Base-by-base conservation (phyloP, 345 rosid species). In the Eucalyptus cloeziana region DNA sequence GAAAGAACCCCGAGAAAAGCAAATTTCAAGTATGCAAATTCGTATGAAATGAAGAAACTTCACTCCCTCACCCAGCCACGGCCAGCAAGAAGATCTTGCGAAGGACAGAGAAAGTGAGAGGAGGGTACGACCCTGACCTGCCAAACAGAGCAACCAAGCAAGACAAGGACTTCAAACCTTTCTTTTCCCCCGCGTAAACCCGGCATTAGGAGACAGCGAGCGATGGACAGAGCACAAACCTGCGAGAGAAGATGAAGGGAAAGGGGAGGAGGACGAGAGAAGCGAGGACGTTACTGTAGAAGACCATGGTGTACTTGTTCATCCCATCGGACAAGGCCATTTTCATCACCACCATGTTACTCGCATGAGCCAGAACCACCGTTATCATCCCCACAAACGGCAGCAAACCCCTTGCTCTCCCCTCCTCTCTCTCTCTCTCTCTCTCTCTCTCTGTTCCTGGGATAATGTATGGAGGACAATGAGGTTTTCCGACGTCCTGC, bases 281-380 rank as follows among this genome's bases (percentile, higher is more conserved):
- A 86, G 96, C 93, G 27, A 95, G 91, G 58, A 93, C 89, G 86
- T 94, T 94, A 47, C 95, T 94, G 94, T 94, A 94, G 21, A 90
- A 91, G 86, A 89, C 91, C 62, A 94, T 91, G 91, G 93, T 88
- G 90, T 92, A 83, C 88, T 71, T 92, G 92, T 91, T 88, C 93
- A 95, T 94, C 60, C 97, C 96, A n/a, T 90, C 62, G 49, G 96
- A 92, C 95, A 95, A 93, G 92, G 90, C 96, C 56, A 90, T 90
- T 91, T 94, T 93, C 89, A 94, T 89, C 16, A 91, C 62, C 83
- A 94, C 90, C 91, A 95, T 93, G n/a, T 93, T 89, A 40, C 96
- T 95, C 71, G 92, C 96, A 64, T 92, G 97, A n/a, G 93, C 94
- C 60, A 92, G 92, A 91, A 93, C 95, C 76, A 94, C 96, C 91